These are phyloP conservation scores for Lycium barbarum DNA, from an alignment of 257 asterid genomes.

Conservation along the genomic window DNA sequence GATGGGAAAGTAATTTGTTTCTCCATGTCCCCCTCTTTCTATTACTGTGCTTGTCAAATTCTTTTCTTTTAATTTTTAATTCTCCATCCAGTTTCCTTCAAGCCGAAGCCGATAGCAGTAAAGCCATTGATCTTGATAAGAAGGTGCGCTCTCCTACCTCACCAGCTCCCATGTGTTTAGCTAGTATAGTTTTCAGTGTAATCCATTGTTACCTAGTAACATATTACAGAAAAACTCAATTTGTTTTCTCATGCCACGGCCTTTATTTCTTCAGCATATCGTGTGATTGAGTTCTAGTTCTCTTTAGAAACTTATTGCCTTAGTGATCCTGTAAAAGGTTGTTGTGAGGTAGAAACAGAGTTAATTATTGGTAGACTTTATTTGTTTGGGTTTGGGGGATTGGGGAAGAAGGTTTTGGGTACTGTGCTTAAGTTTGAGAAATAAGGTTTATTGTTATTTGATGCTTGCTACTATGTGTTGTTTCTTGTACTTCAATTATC, in stretches of 20 bases:
- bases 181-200: background rate
- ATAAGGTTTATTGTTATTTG: constrained; percentile 12
- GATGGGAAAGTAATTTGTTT: constrained; percentile 63
- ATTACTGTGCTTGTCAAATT: constrained; percentile 3
- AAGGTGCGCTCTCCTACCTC: constrained; percentile 57
- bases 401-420: background rate
- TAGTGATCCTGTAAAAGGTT: background rate
- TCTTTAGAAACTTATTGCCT: constrained; percentile 2
- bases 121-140: constrained; percentile 91
- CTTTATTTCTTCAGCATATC: background rate
- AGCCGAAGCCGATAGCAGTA: constrained; percentile 89
- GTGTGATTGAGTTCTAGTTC: constrained; percentile 9
- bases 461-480: no score
- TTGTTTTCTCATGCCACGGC: background rate
- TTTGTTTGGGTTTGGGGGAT: background rate
- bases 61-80: background rate
- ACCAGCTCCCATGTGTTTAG: background rate
- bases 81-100: constrained; percentile 61
- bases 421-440: background rate
- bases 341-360: background rate
- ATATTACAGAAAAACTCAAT: background rate
- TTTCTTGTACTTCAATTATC: no score
- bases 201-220: background rate
- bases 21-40: background rate
- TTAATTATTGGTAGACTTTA: background rate